Base-by-base conservation (phyloP, 805 yeast genomes). In the Kurtzmaniella fragi region DNA sequence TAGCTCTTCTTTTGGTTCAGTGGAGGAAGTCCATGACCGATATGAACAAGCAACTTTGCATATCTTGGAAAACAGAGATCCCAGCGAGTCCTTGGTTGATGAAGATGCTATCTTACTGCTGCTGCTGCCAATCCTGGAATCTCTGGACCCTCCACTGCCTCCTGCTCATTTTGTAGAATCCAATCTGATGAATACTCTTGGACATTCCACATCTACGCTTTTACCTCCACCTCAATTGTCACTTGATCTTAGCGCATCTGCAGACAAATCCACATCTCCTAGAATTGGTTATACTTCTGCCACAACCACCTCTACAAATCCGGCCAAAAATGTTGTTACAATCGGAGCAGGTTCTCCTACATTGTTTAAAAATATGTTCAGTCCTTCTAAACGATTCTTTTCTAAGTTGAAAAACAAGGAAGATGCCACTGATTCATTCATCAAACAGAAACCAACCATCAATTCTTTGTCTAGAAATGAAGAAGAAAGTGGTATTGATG, bases 281-380 rank as follows among this genome's bases (percentile, higher is more conserved):
- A 25, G 6, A 11, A 31, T 7, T 25, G 38, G 23, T 20, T 20
- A 20, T 8, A 20, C 25, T 20, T 20, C 7, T 20, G 25, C 25
- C 8, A 20, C 25, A 3, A 64, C 64, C 1, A 34, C 37, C 10
- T 40, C 57, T 11, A 53, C 60, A n/a, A 49, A 47, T 32, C 25
- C 12, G 32, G 26, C 32, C 38, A 25, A 13, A 33, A 28, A 14
- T 28, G 47, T 53, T 2, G 61, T 64, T 10, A 58, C 64, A 3
- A 62, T 67, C 27, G 73, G 73, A 5, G 69, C 67, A 15, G 54
- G 57, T 17, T 62, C 70, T 31, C 71, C 70, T 9, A 54, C 57
- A 42, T 51, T 62, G 32, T 31, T 53, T 32, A 50, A 49, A 26
- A 51, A 62, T 5, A 47, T 62, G 17, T 67, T 64, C 46, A 65